Evolutionary conservation across 805 yeast genomes (phyloP).

Genomic region (Jamesozyma rosinii): DNA sequence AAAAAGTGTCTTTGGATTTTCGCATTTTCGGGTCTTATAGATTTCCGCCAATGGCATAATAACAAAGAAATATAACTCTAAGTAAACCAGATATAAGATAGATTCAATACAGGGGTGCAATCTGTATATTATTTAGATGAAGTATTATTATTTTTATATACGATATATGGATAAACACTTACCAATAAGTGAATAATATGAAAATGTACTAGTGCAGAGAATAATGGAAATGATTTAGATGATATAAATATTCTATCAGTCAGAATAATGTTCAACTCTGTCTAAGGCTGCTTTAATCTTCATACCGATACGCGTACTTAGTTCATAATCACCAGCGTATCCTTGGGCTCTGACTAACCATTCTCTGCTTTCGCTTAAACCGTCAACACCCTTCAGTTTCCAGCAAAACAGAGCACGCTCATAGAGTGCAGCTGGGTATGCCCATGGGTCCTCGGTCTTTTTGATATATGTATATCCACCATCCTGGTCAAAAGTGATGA

Average conservation of each 20-base stretch:
- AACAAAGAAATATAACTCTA: no score
- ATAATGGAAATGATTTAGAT: no score
- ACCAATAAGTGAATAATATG: no score
- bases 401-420: slow-evolving; percentile 79
- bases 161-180: no score
- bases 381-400: slow-evolving; percentile 46
- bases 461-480: slow-evolving; percentile 39
- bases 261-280: slow-evolving; percentile 43
- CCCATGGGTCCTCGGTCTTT: slow-evolving; percentile 65
- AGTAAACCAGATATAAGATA: no score
- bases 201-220: no score
- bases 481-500: slow-evolving; percentile 33
- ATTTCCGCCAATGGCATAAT: no score
- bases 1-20: no score
- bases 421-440: slow-evolving; percentile 77
- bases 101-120: no score
- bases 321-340: slow-evolving; percentile 82
- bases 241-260: not conserved
- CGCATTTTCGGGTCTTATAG: no score
- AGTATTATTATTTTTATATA: no score
- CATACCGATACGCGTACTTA: slow-evolving; percentile 83
- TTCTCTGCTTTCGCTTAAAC: slow-evolving; percentile 40
- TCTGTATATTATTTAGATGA: no score
- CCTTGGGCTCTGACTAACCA: slow-evolving; percentile 67
- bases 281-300: slow-evolving; percentile 78